A percentile compares a stretch with the other conserved stretches of the same genome.
Evolutionary conservation across 768 basidiomycete genomes (phyloP).

Genomic region (Boletus pseudopeckii): DNA sequence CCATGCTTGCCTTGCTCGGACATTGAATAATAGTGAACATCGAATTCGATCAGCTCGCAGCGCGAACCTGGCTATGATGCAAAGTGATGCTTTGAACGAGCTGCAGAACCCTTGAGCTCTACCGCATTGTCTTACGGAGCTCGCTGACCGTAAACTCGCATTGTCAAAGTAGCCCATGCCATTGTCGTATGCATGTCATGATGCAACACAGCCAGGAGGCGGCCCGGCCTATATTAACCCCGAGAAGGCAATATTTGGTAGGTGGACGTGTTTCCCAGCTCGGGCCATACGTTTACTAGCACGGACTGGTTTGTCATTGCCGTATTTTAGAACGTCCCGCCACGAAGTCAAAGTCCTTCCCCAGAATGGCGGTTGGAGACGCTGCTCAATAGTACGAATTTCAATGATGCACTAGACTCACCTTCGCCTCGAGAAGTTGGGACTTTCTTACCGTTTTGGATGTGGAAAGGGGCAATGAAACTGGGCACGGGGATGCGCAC

Average conservation of each 20-base stretch:
- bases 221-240: too few relatives aligned
- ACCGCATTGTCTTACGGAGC: neutral
- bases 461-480: conserved; percentile 14
- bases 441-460: conserved; percentile 7
- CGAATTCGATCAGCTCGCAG: neutral
- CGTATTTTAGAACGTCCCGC: neutral
- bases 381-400: conserved; percentile 6
- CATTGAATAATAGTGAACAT: neutral
- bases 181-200: conserved; percentile 3
- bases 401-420: conserved; percentile 8
- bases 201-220: conserved; percentile 7
- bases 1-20: conserved; percentile 1
- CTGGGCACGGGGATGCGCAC: conserved; percentile 9
- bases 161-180: neutral
- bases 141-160: neutral
- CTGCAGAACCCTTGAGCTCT: neutral
- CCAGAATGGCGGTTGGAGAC: conserved; percentile 6
- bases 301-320: conserved; percentile 10
- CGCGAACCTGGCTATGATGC: neutral
- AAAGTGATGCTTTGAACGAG: neutral
- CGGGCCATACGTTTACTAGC: conserved; percentile 1
- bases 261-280: neutral
- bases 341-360: conserved; percentile 9
- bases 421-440: conserved; percentile 7
- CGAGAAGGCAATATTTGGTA: conserved; percentile 7